Base-by-base conservation (phyloP, 257 asterid genomes). In the Nicotiana otophora region DNA sequence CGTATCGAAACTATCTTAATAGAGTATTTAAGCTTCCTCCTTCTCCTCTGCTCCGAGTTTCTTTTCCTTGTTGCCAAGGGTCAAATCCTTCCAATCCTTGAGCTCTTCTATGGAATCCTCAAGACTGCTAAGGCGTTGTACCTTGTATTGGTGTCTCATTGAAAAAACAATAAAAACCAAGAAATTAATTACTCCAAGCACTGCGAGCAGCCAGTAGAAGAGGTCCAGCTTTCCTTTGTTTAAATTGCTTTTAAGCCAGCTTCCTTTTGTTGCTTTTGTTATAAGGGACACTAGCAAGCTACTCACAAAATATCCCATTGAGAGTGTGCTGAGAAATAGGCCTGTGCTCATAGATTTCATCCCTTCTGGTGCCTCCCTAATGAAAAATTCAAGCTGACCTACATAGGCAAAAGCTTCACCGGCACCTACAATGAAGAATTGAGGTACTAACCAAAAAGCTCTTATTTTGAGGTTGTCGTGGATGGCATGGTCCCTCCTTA, bases 281-380 rank as follows among this genome's bases (percentile, higher is more conserved):
- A 92, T 92, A 83, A 93, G 53, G 15, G 92, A 85, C 19, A 94
- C 98, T 31, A 94, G 83, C 90, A 94, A 57, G 42, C 98, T 94
- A 26, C 97, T 93, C 1, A 93, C 87, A 14, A 94, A 95, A 57
- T 83, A 94, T 5, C 98, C 98, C 95, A 93, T 92, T 10, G 98
- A 89, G 4, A 95, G 91, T 7, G 98, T 88, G 88, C 94, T 89
- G 12, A 95, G 87, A 28, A 95, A 95, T n/a, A 95, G 80, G 8
- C 98, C 98, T 0, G 97, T 95, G 85, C 98, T 95, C 97, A 95
- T 91, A 1, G 98, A 93, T 85, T 93, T 95, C 98, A 93, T 93
- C 88, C 93, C 85, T 85, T 89, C 97, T 0, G 98, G 98, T 31
- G 96, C 98, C 87, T 95, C 98, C 30, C 95, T 82, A 48, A 93